Percentiles rank a stretch among this genome's conserved stretches.
Evolutionary conservation across 768 basidiomycete genomes (phyloP).

Genomic region (Trametes gibbosa): DNA sequence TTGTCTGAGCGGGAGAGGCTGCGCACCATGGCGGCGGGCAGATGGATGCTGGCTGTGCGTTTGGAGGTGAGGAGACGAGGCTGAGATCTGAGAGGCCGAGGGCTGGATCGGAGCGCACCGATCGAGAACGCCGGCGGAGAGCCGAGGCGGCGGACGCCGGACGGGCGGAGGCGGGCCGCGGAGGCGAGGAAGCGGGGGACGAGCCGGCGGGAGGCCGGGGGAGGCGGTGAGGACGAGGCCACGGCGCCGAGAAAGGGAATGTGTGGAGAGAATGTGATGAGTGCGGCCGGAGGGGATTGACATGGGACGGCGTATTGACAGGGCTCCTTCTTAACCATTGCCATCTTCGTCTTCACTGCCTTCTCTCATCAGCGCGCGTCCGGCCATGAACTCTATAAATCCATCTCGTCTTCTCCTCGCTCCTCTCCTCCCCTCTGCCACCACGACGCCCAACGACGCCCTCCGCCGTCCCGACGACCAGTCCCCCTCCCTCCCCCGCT

Average conservation of each 20-base stretch:
- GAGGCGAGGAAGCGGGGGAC: conserved; percentile 8
- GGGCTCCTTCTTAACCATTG: conserved; percentile 9
- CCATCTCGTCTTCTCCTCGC: conserved; percentile 11
- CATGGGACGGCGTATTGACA: background rate
- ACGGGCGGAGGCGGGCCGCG: conserved; percentile 1
- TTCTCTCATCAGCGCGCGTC: conserved; percentile 20
- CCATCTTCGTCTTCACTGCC: conserved; percentile 16
- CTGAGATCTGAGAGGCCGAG: no score
- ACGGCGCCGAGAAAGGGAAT: background rate
- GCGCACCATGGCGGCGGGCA: conserved; percentile 24
- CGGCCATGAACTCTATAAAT: conserved; percentile 20
- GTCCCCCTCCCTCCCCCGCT: conserved; percentile 12
- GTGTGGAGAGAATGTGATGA: background rate
- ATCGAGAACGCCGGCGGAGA: background rate
- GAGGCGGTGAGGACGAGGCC: background rate
- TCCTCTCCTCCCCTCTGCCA: conserved; percentile 16
- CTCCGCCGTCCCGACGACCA: conserved; percentile 1
- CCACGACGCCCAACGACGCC: conserved; percentile 24
- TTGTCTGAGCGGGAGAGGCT: conserved; percentile 5
- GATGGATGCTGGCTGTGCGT: no score
- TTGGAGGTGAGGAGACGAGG: no score
- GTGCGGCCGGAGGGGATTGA: conserved; percentile 12
- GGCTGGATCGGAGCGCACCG: no score
- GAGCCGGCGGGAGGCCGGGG: background rate
- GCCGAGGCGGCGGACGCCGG: background rate